Base-by-base conservation (phyloP, 140 eudicot species). In the Stevia rebaudiana region DNA sequence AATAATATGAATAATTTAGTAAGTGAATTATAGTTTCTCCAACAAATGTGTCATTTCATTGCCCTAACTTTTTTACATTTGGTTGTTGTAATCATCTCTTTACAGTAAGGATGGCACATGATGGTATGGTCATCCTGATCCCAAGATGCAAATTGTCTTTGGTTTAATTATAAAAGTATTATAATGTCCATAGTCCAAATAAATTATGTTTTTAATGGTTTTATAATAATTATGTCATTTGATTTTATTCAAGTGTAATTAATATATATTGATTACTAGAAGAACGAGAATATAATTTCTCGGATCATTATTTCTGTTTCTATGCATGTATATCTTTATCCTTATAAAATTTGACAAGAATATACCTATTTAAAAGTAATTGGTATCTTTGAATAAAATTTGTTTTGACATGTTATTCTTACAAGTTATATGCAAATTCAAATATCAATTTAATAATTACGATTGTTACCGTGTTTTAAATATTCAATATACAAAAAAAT, bases 51-150 rank as follows among this genome's bases (percentile, higher is more conserved):
- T 85, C 94, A 82, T 61, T 75, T 80, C 75, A 70, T 63, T 57
- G 72, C 11, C 70, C 49, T 68, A 47, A 56, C 78, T 76, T 65
- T 56, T 74, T 70, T 71, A 76, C 70, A 75, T 71, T 57, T 76
- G 74, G 72, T 74, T 75, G 73, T 77, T 73, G 73, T 76, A 59
- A 82, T 75, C 74, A 67, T 65, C 67, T 65, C 84, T 80, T 83
- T 86, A 86, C 90, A 86, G 86, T 77, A 63, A 78, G 80, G 84
- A 70, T 64, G 46, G 79, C 95, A 86, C 95, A 83, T 86, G 87
- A 76, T 60, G 77, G 79, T 68, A 80, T 83, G 84, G 76, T 58
- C 76, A 58, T 74, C 35, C 60, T 60, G 62, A 76, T 59, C 72
- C 72, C 63, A 70, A 69, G 87, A 73, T 81, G 87, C 87, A 75